Conservation (phyloP, 2,329 filamentous ascomycete species). For the Cryphonectria parasitica region DNA sequence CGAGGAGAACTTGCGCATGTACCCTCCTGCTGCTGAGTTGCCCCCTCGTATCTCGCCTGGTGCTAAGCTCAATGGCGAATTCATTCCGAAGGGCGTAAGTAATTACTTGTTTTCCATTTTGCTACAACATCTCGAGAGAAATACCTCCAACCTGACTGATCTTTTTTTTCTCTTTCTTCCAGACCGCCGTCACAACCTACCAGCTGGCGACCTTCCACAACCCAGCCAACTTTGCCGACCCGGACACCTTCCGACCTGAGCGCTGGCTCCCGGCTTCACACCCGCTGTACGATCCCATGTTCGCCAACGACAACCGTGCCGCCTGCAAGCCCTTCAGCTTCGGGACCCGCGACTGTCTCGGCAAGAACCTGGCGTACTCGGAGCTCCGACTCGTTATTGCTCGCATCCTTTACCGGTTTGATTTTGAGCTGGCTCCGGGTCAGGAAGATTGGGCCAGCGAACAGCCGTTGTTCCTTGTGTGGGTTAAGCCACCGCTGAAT, state of each 20-base stretch:
- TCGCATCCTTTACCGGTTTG: conserved; percentile 41
- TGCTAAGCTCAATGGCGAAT: conserved; percentile 11
- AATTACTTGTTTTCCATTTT: not conserved
- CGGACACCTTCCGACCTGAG: conserved; percentile 27
- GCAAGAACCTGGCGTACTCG: conserved; percentile 38
- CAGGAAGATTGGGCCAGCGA: conserved; percentile 14
- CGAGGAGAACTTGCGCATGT: conserved; percentile 76
- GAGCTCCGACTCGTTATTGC: conserved; percentile 42
- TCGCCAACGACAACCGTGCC: conserved; percentile 28
- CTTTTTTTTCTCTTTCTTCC: too few species aligned
- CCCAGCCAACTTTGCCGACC: conserved; percentile 25
- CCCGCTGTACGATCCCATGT: conserved; percentile 25
- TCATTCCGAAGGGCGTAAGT: conserved; percentile 24
- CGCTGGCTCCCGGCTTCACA: conserved; percentile 29
- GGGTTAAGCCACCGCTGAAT: conserved; percentile 17
- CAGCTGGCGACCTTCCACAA: conserved; percentile 27
- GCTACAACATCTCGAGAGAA: too few species aligned
- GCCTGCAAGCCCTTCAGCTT: conserved; percentile 31
- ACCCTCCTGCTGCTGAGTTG: conserved; percentile 19
- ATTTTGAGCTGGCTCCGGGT: conserved; percentile 33
- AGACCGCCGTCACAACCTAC: conserved; percentile 18
- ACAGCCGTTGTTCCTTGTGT: not conserved
- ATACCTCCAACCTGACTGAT: not conserved
- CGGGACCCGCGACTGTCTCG: conserved; percentile 31
- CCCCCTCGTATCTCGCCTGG: conserved; percentile 16